These are phyloP conservation scores for Lactarius vividus DNA, from an alignment of 768 basidiomycete species.

Conservation along the genomic window DNA sequence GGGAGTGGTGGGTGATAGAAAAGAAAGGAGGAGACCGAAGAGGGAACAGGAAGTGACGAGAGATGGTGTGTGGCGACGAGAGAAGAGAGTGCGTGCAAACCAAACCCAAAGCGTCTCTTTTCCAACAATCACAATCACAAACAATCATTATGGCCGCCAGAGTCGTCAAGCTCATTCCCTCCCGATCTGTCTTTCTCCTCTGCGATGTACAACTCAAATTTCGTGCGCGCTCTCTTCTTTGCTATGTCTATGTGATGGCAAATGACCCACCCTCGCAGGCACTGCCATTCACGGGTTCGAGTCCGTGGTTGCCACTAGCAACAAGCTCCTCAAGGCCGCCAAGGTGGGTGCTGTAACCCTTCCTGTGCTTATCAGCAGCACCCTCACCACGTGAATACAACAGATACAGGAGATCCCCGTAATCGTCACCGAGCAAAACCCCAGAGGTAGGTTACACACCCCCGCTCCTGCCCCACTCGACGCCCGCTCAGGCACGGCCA, in stretches of 20 bases:
- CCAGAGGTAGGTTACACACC: slow-evolving; percentile 67
- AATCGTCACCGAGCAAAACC: slow-evolving; percentile 82
- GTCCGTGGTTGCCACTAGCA: slow-evolving; percentile 61
- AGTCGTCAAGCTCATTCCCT: slow-evolving; percentile 40
- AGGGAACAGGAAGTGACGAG: slow-evolving; percentile 25
- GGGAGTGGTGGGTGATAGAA: slow-evolving; percentile 32
- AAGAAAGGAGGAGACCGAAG: slow-evolving; percentile 40
- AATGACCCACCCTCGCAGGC: slow-evolving; percentile 30
- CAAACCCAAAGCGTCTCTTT: slow-evolving; percentile 15
- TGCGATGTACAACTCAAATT: slow-evolving; percentile 84
- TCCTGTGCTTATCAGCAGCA: neutral
- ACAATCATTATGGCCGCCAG: slow-evolving; percentile 9
- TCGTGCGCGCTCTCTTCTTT: slow-evolving; percentile 43
- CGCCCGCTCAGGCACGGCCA: slow-evolving; percentile 70
- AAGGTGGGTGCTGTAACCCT: slow-evolving; percentile 45
- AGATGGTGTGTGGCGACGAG: slow-evolving; percentile 34
- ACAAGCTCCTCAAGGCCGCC: slow-evolving; percentile 75
- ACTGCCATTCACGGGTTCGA: slow-evolving; percentile 67
- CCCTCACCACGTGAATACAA: slow-evolving; percentile 32
- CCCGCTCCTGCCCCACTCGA: neutral
- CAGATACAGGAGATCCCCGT: slow-evolving; percentile 68
- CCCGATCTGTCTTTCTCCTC: slow-evolving; percentile 59
- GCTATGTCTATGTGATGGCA: neutral
- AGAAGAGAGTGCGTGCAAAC: too few relatives aligned
- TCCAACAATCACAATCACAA: slow-evolving; percentile 30